Evolutionary conservation across 306 rosid genomes (phyloP), one percentile per base, ranked within the genome.

Genomic region (Myrica gale): DNA sequence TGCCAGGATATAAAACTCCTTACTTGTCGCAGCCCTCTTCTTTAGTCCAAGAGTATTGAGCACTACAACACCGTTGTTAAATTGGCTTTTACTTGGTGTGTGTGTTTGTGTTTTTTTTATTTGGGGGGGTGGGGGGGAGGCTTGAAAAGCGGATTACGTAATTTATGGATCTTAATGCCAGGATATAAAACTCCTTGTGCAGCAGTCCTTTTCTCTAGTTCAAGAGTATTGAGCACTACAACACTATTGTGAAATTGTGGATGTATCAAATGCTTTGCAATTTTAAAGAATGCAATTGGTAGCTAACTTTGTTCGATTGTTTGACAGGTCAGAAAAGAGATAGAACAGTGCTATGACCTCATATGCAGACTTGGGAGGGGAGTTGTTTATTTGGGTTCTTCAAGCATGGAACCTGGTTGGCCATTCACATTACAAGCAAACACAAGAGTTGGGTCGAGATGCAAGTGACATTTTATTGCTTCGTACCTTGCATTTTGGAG

Each of bases 311-410:
- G 51, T 65, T 15, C 50, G 37, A 17, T 71, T 44, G 63, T 82
- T 55, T 80, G 75, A 69, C 84, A 95, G 98, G 90, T 92, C 81
- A 84, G 84, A 82, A 80, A 85, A 83, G 98, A 94, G 89, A 89
- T 95, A 76, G 83, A 83, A 71, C 81, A 57, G 62, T 95, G 98
- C 85, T 95, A 95, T 76, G 96, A 89, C 72, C 90, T 95, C 76
- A 90, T 95, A 82, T 80, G 81, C 78, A 86, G 87, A 79, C 86
- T 85, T 60, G 98, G 98, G 56, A 95, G 93, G 72, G 98, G 98
- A 83, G 90, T 72, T 17, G 83, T 95, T 45, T 95, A 92, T 81
- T 84, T 95, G 71, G 98, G 98, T 69, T 95, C 98, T 68, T 82
- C 98, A 77, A 90, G 98, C 85, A 88, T 88, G 85, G 93, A 87